These are phyloP conservation scores for Hymenoscyphus linearis DNA, from an alignment of 2,329 filamentous ascomycete species.

Conservation along the genomic window DNA sequence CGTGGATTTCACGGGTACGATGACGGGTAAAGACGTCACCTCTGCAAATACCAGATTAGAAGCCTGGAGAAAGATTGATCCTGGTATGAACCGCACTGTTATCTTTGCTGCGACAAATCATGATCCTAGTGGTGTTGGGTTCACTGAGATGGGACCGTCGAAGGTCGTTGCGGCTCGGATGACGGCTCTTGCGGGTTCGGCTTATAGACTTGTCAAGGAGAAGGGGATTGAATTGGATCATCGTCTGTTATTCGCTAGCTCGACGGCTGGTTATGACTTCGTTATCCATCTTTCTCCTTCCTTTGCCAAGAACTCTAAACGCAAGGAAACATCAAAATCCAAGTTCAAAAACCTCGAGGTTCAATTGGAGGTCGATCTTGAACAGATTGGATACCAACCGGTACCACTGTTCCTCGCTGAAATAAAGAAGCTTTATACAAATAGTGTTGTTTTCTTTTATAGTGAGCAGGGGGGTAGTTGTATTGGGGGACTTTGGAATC, in stretches of 20 bases:
- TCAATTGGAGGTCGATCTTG: constrained; percentile 39
- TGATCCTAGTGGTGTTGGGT: constrained; percentile 73
- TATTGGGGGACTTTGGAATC: constrained; percentile 63
- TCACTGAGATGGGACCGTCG: constrained; percentile 69
- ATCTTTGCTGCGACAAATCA: constrained; percentile 77
- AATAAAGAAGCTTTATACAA: constrained; percentile 60
- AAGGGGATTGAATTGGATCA: constrained; percentile 49
- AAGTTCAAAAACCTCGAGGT: constrained; percentile 78
- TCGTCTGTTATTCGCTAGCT: constrained; percentile 64
- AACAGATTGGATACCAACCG: constrained; percentile 53
- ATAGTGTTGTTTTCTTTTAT: constrained; percentile 74
- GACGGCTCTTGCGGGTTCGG: constrained; percentile 74
- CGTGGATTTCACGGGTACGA: constrained; percentile 65
- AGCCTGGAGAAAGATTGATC: constrained; percentile 83
- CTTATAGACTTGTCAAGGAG: constrained; percentile 55
- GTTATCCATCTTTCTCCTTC: constrained; percentile 57
- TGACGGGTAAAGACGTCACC: constrained; percentile 56
- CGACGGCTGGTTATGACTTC: constrained; percentile 77
- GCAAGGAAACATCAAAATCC: constrained; percentile 35
- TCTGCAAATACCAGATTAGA: constrained; percentile 67
- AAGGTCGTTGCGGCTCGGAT: constrained; percentile 82
- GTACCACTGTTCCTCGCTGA: constrained; percentile 60
- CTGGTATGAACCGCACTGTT: constrained; percentile 75
- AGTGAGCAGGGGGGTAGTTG: constrained; percentile 52
- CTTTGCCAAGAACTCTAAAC: constrained; percentile 32